Conservation (phyloP, 345 rosid species). For the Camelina laxa region DNA sequence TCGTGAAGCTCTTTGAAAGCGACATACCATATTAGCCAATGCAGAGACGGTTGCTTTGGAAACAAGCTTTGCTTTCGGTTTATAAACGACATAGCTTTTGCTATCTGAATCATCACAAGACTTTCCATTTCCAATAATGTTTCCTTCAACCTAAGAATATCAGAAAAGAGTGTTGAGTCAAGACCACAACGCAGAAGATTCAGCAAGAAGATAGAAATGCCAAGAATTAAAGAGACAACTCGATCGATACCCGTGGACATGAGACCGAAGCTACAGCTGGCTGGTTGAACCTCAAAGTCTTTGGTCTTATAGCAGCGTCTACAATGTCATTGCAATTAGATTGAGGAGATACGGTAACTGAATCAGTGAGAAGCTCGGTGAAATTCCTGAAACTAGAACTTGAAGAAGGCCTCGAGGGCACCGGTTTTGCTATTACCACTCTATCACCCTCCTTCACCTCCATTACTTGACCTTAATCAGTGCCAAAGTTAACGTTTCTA, state of each 20-base stretch:
- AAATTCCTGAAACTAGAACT: constrained; percentile 64
- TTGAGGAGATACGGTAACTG: constrained; percentile 56
- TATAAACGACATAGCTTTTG: constrained; percentile 60
- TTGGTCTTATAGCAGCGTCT: constrained; percentile 74
- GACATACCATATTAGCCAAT: constrained; percentile 80
- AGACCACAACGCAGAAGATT: not conserved
- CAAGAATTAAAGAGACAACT: not conserved
- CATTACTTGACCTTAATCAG: constrained; percentile 45
- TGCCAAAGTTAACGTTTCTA: constrained; percentile 9
- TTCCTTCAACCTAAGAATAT: constrained; percentile 35
- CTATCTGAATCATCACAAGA: constrained; percentile 53
- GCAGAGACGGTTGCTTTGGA: constrained; percentile 78
- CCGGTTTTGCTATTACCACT: constrained; percentile 75
- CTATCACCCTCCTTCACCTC: constrained; percentile 74
- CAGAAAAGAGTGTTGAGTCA: constrained; percentile 33
- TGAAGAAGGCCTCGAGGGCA: constrained; percentile 87
- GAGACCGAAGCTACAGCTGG: constrained; percentile 43
- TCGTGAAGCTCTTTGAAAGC: not conserved
- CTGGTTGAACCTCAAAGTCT: constrained; percentile 71
- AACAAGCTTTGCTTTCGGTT: constrained; percentile 86
- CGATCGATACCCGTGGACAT: constrained; percentile 53
- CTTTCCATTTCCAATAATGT: constrained; percentile 19
- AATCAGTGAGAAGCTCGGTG: constrained; percentile 72
- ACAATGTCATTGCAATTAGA: constrained; percentile 47
- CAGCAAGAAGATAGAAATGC: constrained; percentile 3